phyloP scores from a whole-genome alignment of 2,329 filamentous ascomycete genomes.

The Diplodia mutila region DNA sequence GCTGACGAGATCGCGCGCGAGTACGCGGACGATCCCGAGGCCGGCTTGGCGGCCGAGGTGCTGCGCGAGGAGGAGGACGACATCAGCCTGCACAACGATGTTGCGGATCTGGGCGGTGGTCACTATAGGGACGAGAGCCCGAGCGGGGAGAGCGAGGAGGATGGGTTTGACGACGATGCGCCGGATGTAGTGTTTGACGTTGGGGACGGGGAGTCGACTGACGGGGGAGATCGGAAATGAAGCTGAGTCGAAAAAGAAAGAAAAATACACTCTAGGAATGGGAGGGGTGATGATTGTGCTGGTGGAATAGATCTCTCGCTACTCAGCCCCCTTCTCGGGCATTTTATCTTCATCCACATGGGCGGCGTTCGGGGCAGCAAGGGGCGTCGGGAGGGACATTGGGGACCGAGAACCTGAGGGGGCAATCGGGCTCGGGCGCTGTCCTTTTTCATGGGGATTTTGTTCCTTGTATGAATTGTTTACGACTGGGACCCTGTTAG shows the following conservation, averaged over 20 bases:
- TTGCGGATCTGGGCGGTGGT: slow-evolving; percentile 10
- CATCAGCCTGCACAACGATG: slow-evolving; percentile 51
- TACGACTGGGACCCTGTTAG: neutral
- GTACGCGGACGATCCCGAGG: slow-evolving; percentile 52
- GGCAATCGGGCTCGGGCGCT: neutral
- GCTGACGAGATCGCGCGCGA: slow-evolving; percentile 44
- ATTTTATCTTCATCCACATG: neutral
- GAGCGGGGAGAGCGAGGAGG: slow-evolving; percentile 36
- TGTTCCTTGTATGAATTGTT: neutral
- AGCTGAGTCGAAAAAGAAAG: neutral
- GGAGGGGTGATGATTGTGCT: neutral
- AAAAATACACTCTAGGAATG: neutral
- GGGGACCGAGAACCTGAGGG: neutral
- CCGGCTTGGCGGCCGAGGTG: slow-evolving; percentile 43
- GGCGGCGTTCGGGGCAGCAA: neutral
- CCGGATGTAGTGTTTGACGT: slow-evolving; percentile 50
- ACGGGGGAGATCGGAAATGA: slow-evolving; percentile 24
- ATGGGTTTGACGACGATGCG: slow-evolving; percentile 44
- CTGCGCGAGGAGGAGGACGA: slow-evolving; percentile 55
- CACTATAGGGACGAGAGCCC: slow-evolving; percentile 47
- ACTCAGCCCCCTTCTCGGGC: neutral
- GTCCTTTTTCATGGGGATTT: neutral
- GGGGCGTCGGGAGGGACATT: neutral
- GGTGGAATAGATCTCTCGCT: neutral
- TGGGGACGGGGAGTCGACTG: slow-evolving; percentile 46